These are phyloP conservation scores for Malus sylvestris DNA, from an alignment of 306 rosid species.

Conservation along the genomic window DNA sequence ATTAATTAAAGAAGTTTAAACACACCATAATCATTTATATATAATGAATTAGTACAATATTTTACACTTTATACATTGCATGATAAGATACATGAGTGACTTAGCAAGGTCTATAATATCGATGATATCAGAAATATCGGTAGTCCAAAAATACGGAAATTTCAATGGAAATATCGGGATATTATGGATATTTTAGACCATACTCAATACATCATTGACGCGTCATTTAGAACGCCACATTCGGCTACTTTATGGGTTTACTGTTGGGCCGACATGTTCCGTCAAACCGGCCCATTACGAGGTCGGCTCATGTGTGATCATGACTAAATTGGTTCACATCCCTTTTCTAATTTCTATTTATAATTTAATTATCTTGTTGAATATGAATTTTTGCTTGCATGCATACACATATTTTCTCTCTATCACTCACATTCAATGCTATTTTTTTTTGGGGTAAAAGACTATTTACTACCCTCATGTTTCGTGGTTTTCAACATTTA, in stretches of 20 bases:
- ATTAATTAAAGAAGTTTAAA: no score
- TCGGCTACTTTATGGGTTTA: not conserved
- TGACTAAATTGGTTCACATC: not conserved
- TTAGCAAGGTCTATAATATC: no score
- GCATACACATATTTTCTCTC: not conserved
- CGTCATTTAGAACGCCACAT: not conserved
- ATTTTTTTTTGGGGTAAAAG: not conserved
- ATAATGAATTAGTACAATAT: no score
- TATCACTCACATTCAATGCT: not conserved
- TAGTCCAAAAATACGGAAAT: no score
- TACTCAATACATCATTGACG: not conserved
- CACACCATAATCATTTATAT: no score
- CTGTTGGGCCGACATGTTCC: not conserved
- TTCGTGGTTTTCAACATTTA: no score
- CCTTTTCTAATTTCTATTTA: not conserved
- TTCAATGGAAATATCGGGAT: no score
- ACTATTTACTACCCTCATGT: no score
- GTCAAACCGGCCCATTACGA: constrained; percentile 24
- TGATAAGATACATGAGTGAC: no score
- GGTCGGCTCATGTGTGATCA: not conserved
- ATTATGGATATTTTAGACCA: no score
- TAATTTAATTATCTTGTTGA: not conserved
- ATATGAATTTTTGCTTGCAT: not conserved
- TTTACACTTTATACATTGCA: no score
- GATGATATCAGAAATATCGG: no score